A percentile compares a stretch with the other conserved stretches of the same genome.
phyloP scores from a whole-genome alignment of 179 eudicot genomes.

The Monotropa hypopitys region DNA sequence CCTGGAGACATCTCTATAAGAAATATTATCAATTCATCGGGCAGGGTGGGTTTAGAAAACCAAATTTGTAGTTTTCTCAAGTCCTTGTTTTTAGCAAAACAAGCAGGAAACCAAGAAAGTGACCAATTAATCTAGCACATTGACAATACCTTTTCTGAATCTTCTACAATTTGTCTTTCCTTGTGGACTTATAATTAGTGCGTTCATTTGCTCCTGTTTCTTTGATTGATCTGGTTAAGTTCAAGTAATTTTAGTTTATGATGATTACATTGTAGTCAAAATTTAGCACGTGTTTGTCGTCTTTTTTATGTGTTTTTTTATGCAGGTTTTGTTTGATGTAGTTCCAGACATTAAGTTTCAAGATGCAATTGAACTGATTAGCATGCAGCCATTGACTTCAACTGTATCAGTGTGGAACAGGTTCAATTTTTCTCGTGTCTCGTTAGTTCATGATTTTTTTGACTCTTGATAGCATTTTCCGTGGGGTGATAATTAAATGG shows the following conservation, averaged over 20 bases:
- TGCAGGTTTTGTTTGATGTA: conserved; percentile 87
- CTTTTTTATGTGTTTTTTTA: neutral
- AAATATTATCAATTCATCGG: neutral
- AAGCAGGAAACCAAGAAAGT: conserved; percentile 2
- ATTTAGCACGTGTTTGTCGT: neutral
- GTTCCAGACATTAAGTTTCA: conserved; percentile 79
- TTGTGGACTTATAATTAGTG: neutral
- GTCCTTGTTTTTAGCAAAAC: conserved; percentile 3
- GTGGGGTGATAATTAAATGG: neutral
- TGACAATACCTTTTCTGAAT: neutral
- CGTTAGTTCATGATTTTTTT: neutral
- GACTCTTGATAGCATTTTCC: neutral
- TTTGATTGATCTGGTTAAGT: neutral
- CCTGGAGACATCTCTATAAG: neutral
- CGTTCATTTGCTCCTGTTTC: neutral
- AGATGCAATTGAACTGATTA: conserved; percentile 74
- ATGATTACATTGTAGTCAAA: neutral
- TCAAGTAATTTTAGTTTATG: neutral
- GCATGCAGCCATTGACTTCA: conserved; percentile 94
- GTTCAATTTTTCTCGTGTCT: conserved; percentile 13
- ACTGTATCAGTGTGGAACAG: conserved; percentile 75
- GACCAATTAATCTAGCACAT: neutral
- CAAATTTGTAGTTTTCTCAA: neutral
- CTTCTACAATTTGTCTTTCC: neutral
- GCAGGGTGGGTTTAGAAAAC: neutral